phyloP scores from a whole-genome alignment of 129 eudicot species.

The Chrysanthemum seticuspe region DNA sequence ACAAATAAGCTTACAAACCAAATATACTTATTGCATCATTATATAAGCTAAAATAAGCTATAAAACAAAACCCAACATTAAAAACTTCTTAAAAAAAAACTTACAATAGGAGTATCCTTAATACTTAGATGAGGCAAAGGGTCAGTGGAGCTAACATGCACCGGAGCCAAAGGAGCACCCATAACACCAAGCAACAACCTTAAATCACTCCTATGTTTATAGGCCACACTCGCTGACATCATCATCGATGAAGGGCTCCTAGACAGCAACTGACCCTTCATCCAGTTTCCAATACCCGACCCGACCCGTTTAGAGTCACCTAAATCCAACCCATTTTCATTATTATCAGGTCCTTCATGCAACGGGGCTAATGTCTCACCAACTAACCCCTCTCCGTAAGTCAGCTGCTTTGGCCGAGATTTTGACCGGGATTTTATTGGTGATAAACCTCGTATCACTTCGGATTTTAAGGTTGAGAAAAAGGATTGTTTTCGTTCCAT shows the following conservation, averaged over 20 bases:
- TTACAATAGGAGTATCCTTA: conserved; percentile 87
- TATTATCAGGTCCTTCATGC: conserved; percentile 72
- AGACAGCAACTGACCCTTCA: conserved; percentile 68
- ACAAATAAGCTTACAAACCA: neutral
- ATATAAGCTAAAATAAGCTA: too few species aligned
- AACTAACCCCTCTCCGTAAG: conserved; percentile 50
- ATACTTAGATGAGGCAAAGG: conserved; percentile 80
- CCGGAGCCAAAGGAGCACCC: conserved; percentile 93
- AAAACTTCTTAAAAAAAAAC: conserved; percentile 21
- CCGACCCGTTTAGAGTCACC: conserved; percentile 80
- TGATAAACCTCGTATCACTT: conserved; percentile 79
- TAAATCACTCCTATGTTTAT: conserved; percentile 67
- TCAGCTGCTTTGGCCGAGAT: conserved; percentile 43
- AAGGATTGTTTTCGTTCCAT: conserved; percentile 73
- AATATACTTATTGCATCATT: too few species aligned
- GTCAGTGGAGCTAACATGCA: conserved; percentile 62
- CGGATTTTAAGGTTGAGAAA: conserved; percentile 72
- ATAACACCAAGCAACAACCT: conserved; percentile 82
- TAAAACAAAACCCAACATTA: conserved; percentile 1
- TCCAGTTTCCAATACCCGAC: conserved; percentile 67
- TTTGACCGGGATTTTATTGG: conserved; percentile 67
- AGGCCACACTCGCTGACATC: conserved; percentile 34
- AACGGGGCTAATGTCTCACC: conserved; percentile 71
- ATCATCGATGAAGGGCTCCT: conserved; percentile 65
- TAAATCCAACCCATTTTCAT: conserved; percentile 50